A percentile compares a stretch with the other conserved stretches of the same genome.
phyloP scores from a whole-genome alignment of 306 rosid species.

The Parietaria judaica region DNA sequence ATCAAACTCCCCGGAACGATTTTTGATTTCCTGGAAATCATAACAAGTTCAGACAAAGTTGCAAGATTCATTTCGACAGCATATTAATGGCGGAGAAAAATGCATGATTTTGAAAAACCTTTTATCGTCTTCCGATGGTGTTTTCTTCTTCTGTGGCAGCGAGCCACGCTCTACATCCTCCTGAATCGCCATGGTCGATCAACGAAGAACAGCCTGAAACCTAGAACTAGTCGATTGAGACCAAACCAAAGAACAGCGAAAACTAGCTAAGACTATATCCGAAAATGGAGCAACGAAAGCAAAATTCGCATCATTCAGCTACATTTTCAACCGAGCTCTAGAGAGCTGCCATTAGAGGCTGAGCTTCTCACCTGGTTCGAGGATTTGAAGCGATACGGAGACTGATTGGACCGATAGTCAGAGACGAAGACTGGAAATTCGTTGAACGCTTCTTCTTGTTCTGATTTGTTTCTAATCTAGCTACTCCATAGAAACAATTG shows the following conservation, averaged over 20 bases:
- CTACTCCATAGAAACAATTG: no score
- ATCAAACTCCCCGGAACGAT: constrained; percentile 79
- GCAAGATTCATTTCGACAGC: not conserved
- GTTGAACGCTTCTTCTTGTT: not conserved
- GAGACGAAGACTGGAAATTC: not conserved
- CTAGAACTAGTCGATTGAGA: not conserved
- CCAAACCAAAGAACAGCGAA: not conserved
- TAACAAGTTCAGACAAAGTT: not conserved
- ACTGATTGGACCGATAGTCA: not conserved
- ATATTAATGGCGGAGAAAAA: not conserved
- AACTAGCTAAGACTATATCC: not conserved
- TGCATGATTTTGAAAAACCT: constrained; percentile 28
- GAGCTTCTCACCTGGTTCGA: not conserved
- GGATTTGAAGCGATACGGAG: not conserved
- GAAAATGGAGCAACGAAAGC: not conserved
- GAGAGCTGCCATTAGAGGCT: not conserved
- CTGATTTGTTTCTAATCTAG: not conserved
- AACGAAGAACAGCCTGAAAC: constrained; percentile 3
- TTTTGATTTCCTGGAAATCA: constrained; percentile 56
- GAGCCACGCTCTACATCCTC: constrained; percentile 34
- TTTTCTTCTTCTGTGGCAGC: constrained; percentile 51
- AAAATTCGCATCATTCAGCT: not conserved
- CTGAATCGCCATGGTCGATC: constrained; percentile 40
- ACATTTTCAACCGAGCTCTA: constrained; percentile 1
- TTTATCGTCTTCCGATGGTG: constrained; percentile 71